Evolutionary conservation across 1,139 yeast genomes (phyloP).

Genomic region (Taphrina sp.): DNA sequence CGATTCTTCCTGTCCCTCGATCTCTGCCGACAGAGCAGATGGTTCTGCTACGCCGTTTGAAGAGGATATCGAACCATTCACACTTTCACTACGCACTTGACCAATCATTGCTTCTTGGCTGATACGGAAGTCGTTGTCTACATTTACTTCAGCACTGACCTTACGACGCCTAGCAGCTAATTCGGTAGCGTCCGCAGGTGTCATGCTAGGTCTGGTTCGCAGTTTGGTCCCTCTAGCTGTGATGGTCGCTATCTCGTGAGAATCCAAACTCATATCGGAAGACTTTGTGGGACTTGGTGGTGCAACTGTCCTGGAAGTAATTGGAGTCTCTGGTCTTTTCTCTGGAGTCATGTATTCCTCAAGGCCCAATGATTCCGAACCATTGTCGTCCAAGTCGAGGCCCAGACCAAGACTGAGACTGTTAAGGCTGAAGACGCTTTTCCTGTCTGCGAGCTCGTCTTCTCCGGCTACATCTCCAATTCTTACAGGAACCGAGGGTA

Average conservation of each 20-base stretch:
- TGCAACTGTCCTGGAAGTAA: constrained; percentile 26
- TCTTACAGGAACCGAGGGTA: not conserved
- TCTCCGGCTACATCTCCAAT: not conserved
- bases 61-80: not conserved
- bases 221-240: constrained; percentile 25
- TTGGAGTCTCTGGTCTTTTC: constrained; percentile 26
- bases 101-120: not conserved
- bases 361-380: constrained; percentile 11
- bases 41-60: not conserved
- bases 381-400: constrained; percentile 2
- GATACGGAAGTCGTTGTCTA: not conserved
- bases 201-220: constrained; percentile 23
- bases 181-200: constrained; percentile 26
- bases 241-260: constrained; percentile 23
- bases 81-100: constrained; percentile 5
- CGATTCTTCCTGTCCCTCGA: not conserved
- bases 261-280: constrained; percentile 2
- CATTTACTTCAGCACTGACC: constrained; percentile 22
- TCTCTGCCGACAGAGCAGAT: not conserved
- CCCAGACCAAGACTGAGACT: constrained; percentile 6
- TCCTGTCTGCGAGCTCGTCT: not conserved
- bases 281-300: constrained; percentile 14
- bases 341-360: constrained; percentile 31
- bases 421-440: not conserved
- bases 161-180: constrained; percentile 29